Evolutionary conservation across 495 filamentous ascomycete genomes (phyloP), one percentile per base, ranked within the genome.

Genomic region (Podospora tetraspora): DNA sequence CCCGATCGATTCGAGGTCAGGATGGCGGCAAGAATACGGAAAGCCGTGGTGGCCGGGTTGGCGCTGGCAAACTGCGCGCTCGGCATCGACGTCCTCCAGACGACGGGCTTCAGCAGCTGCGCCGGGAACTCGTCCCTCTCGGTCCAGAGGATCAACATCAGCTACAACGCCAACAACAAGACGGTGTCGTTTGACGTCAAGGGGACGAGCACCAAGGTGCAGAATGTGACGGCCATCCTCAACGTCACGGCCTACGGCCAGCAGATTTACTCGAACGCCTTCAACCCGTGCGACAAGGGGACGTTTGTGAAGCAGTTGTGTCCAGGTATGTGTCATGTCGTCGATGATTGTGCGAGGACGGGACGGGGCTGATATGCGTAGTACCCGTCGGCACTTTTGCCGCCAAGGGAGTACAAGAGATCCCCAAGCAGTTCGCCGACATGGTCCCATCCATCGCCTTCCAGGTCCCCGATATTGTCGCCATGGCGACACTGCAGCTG

Each of bases 391-490:
- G 93, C 43, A 75, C 76, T 12, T 99, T 98, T 75, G 77, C 87
- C 16, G 92, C 95, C 3, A 79, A 78, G 29, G 94, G 94, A 10
- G 76, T 74, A 1, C 87, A 93, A 74, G 68, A 74, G 12, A 91
- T 99, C 27, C 92, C 95, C 4, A 70, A 83, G 0, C 72, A 86
- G 57, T 93, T 88, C 75, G 89, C 90, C 21, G 85, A 81, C 66
- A 77, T 91, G 76, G 94, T 99, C 64, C 95, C 95, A 10, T 84
- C 88, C 0, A 96, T 99, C 70, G 95, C 95, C 4, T 99, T 98
- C 79, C 85, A 86, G 65, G 83, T 99, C 43, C 95, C 95, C 25
- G 92, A 99, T 79, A 87, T 99, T 64, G 92, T 94, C 59, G 94
- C 94, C 37, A 81, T 91, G 78, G 95, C 92, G 43, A 94, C 89